Base-by-base conservation (phyloP, 2,329 filamentous ascomycete species). In the Xylaria digitata region DNA sequence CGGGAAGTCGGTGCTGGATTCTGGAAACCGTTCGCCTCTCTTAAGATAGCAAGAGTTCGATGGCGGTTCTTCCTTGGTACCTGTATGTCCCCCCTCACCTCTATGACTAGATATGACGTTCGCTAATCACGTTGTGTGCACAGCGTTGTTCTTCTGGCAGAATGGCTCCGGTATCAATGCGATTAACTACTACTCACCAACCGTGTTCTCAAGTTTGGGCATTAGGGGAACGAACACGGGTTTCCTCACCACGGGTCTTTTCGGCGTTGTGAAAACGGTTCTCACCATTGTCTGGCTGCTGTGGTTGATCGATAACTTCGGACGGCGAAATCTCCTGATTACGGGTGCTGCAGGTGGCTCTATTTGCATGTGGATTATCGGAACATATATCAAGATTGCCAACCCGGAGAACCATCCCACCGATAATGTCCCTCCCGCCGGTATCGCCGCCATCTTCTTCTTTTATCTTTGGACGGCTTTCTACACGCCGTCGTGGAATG, bases 101-200 rank as follows among this genome's bases (percentile, higher is more conserved):
- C 7, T 32, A 32, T 21, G 13, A 42, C 26, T 46, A 2, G 11
- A 23, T 2, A 17, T 3, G 13, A 45, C 11, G 23, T 37, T 46
- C 21, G 42, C 59, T 63, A 50, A 66, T 23, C 13, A 60, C 6
- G n/a, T 26, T 17, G 3, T 37, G 13, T 48, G 1, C 9, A 8
- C n/a, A 68, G 65, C 92, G 74, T 83, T 95, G 21, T 94, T 94
- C 82, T 81, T 94, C 60, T 93, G 89, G 85, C 92, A 95, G 78
- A 95, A 95, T 73, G 89, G 89, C 56, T 85, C 82, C 2, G 91
- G 91, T 2, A 93, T 93, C 81, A 90, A 90, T 72, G 88, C 87
- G 4, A 86, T 88, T 76, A 90, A 89, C 78, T 89, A 90, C 76
- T 89, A 87, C 74, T 83, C 82, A 0, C 88, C 88, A 0, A 88